Conservation (phyloP, 257 asterid species). For the Lithospermum erythrorhizon region DNA sequence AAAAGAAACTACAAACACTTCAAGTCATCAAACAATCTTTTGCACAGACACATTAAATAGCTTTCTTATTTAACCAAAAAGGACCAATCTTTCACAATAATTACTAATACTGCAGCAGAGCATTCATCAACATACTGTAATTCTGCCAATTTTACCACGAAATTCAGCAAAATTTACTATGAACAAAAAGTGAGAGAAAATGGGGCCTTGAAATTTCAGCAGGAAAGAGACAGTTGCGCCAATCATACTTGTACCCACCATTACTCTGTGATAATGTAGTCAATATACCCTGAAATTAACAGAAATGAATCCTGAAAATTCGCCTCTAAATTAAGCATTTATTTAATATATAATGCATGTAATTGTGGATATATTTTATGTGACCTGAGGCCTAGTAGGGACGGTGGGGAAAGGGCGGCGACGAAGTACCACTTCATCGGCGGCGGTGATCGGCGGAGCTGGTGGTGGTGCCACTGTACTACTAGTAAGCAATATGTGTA, state of each 20-base stretch:
- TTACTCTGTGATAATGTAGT: constrained; percentile 85
- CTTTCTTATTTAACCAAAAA: background rate
- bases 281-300: constrained; percentile 62
- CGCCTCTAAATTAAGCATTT: no score
- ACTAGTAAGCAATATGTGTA: no score
- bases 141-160: background rate
- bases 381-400: constrained; percentile 96
- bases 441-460: no score
- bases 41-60: background rate
- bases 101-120: background rate
- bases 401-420: constrained; percentile 79
- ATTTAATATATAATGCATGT: background rate
- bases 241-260: constrained; percentile 45
- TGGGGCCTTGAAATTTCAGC: constrained; percentile 81
- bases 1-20: background rate
- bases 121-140: background rate
- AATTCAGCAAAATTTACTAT: background rate
- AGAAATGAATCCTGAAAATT: no score
- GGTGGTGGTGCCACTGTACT: no score
- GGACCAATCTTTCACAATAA: no score
- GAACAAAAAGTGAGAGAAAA: background rate
- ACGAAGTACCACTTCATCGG: constrained; percentile 90
- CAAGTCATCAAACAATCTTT: no score
- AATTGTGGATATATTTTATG: background rate
- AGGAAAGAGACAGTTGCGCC: constrained; percentile 79